A percentile compares a stretch with the other conserved stretches of the same genome.
These are phyloP conservation scores for Phytopythium litorale DNA, from an alignment of 352 stramenopile species.

Conservation along the genomic window DNA sequence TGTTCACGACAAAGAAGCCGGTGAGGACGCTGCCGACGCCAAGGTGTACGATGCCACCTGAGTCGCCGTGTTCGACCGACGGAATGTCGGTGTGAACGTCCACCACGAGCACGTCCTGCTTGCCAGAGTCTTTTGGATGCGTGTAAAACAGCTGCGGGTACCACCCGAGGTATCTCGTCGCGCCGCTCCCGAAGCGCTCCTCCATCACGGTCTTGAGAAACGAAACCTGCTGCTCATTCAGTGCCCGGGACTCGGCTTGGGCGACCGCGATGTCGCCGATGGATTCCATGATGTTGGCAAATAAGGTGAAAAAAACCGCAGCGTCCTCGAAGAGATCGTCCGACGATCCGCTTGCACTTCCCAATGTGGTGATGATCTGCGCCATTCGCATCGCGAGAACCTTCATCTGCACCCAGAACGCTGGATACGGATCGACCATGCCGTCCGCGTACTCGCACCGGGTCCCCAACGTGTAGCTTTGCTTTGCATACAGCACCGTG, in stretches of 20 bases:
- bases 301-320: conserved; percentile 1
- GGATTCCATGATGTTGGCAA: conserved; percentile 11
- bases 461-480: conserved; percentile 12
- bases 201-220: conserved; percentile 27
- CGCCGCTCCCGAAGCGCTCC: conserved; percentile 5
- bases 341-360: neutral
- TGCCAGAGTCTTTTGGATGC: conserved; percentile 21
- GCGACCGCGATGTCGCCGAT: conserved; percentile 11
- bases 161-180: conserved; percentile 13
- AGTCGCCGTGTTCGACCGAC: conserved; percentile 24
- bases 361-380: conserved; percentile 1
- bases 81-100: conserved; percentile 30
- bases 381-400: conserved; percentile 8
- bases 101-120: conserved; percentile 22
- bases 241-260: conserved; percentile 1
- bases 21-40: conserved; percentile 23
- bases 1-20: conserved; percentile 25
- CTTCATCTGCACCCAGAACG: conserved; percentile 16
- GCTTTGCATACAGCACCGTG: conserved; percentile 20
- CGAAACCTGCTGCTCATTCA: conserved; percentile 9
- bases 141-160: conserved; percentile 33
- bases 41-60: conserved; percentile 24
- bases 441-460: conserved; percentile 18
- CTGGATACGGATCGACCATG: conserved; percentile 19
- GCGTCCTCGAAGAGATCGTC: neutral